Percentiles rank a stretch among this genome's conserved stretches.
These are phyloP conservation scores for Rosa rugosa DNA, from an alignment of 306 rosid genomes.

Conservation along the genomic window DNA sequence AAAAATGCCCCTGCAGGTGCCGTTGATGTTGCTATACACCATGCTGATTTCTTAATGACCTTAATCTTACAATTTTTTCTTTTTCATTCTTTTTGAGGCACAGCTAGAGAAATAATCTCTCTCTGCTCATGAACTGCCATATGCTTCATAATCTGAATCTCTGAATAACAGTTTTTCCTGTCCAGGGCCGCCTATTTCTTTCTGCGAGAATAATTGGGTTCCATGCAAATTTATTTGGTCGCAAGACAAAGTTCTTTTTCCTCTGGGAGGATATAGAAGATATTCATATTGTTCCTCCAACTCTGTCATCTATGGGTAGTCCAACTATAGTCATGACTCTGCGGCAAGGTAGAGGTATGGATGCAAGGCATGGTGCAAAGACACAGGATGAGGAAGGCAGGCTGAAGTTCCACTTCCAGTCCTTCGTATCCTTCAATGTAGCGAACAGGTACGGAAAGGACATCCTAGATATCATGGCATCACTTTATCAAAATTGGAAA, in stretches of 20 bases:
- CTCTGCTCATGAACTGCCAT: slow-evolving; percentile 17
- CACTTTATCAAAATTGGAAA: neutral
- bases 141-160: slow-evolving; percentile 24
- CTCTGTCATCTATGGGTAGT: slow-evolving; percentile 94
- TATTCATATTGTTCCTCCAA: slow-evolving; percentile 68
- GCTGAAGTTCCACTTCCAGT: slow-evolving; percentile 89
- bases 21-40: slow-evolving; percentile 17
- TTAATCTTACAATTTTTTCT: neutral
- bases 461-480: slow-evolving; percentile 18
- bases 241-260: slow-evolving; percentile 82
- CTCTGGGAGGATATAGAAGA: slow-evolving; percentile 98
- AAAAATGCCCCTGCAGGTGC: slow-evolving; percentile 95
- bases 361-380: slow-evolving; percentile 91
- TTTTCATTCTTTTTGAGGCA: slow-evolving; percentile 3
- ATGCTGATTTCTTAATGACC: slow-evolving; percentile 11
- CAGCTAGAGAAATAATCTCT: slow-evolving; percentile 12
- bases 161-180: slow-evolving; percentile 25
- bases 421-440: slow-evolving; percentile 87
- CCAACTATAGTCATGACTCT: slow-evolving; percentile 78
- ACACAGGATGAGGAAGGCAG: slow-evolving; percentile 85
- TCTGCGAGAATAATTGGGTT: slow-evolving; percentile 93
- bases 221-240: slow-evolving; percentile 90
- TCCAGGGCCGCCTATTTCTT: slow-evolving; percentile 89
- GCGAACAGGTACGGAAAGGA: slow-evolving; percentile 67
- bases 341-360: slow-evolving; percentile 78